Evolutionary conservation across 2,329 filamentous ascomycete genomes (phyloP), one percentile per base, ranked within the genome.

Genomic region (Ascochyta rabiei): DNA sequence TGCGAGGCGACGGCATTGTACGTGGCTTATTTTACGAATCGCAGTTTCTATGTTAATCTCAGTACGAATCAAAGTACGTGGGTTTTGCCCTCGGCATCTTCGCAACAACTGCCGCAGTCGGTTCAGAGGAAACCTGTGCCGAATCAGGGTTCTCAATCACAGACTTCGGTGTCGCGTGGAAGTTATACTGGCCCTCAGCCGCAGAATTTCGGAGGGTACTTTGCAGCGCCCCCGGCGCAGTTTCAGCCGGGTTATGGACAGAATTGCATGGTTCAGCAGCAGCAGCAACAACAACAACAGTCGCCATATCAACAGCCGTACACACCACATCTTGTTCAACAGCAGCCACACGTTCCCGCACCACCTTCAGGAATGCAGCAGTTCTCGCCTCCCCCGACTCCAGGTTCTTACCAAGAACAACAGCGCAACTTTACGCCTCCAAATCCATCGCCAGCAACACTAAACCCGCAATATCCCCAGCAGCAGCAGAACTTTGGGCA

Each of bases 341-440:
- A 33, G 13, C 30, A 33, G 15, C 13, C 30, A 6, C 30, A 33
- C 3, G 10, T n/a, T 33, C 6, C 12, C 12, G 30, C 46, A 21
- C 46, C 37, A 13, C 19, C 37, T 21, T 15, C 35, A 4, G 31
- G 31, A 15, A 21, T n/a, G 12, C 46, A 41, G 26, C 46, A 41
- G 15, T 41, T 21, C 15, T 26, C 35, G 10, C 35, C 26, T 33
- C 28, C 46, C 5, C 13, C 38, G 33, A 34, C 26, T 18, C 26
- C 46, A 37, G 45, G 18, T 8, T 40, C 45, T 19, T 41, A 10
- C 45, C 38, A 26, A 38, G 35, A 39, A 16, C 47, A 50, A 31
- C 43, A 47, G 13, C 31, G 18, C 9, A 37, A 35, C 26, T 46
- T 24, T 6, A 30, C n/a, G 23, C 18, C 49, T 16, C 31, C 30